These are phyloP conservation scores for Botrytis galanthina DNA, from an alignment of 2,329 filamentous ascomycete genomes.

Conservation along the genomic window DNA sequence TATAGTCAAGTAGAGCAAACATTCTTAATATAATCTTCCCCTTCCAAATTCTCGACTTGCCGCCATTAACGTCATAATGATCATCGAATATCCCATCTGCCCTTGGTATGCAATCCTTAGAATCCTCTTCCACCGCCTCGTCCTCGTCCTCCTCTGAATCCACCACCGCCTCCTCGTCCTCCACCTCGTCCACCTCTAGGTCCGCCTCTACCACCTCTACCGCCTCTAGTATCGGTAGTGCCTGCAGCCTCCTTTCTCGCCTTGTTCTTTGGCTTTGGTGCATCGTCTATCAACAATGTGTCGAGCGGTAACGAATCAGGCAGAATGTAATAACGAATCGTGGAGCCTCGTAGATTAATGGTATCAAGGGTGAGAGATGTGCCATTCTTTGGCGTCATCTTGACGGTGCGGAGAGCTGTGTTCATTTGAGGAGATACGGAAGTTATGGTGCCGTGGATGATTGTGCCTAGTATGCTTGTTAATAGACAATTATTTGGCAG, in stretches of 20 bases:
- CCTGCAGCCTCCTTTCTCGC: conserved; percentile 82
- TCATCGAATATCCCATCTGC: conserved; percentile 6
- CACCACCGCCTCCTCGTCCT: conserved; percentile 44
- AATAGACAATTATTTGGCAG: background rate
- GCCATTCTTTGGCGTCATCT: conserved; percentile 89
- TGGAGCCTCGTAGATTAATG: conserved; percentile 95
- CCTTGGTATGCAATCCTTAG: conserved; percentile 10
- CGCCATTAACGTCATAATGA: conserved; percentile 6
- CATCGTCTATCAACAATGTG: conserved; percentile 92
- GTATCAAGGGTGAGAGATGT: conserved; percentile 86
- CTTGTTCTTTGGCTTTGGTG: conserved; percentile 99
- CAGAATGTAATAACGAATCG: conserved; percentile 94
- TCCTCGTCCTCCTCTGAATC: conserved; percentile 52
- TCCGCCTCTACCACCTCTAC: conserved; percentile 44
- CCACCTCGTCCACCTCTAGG: conserved; percentile 49
- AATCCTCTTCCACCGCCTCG: conserved; percentile 47
- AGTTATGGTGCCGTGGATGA: conserved; percentile 94
- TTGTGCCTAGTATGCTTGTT: conserved; percentile 66
- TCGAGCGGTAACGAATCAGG: conserved; percentile 94
- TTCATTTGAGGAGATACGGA: conserved; percentile 99
- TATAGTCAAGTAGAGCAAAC: conserved; percentile 9
- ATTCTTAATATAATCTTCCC: background rate
- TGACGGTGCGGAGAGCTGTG: conserved; percentile 89
- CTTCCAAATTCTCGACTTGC: background rate
- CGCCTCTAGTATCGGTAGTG: conserved; percentile 39